Evolutionary conservation across 83 land plant species (phyloP).

Genomic region (Picea abies): DNA sequence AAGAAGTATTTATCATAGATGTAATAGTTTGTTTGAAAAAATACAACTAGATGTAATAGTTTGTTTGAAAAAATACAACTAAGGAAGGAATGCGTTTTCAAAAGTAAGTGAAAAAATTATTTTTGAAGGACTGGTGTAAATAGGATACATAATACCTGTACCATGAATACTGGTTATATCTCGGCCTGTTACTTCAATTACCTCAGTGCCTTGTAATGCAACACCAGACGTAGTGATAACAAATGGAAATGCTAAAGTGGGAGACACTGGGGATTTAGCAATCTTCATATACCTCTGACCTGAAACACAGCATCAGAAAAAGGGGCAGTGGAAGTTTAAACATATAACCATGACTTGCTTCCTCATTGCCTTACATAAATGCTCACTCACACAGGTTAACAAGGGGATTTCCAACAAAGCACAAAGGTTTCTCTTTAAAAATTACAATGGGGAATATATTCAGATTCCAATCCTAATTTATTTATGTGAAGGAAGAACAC

Average conservation of each 20-base stretch:
- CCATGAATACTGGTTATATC: slow-evolving; percentile 43
- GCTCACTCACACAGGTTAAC: background rate
- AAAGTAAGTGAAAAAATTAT: too few species aligned
- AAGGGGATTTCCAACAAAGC: background rate
- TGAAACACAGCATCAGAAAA: slow-evolving; percentile 21
- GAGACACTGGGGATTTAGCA: slow-evolving; percentile 68
- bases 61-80: too few species aligned
- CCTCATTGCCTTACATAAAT: background rate
- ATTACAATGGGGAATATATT: background rate
- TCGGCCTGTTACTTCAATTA: slow-evolving; percentile 32
- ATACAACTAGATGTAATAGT: too few species aligned
- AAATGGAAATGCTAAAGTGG: slow-evolving; percentile 56
- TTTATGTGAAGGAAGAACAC: background rate
- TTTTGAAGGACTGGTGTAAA: too few species aligned
- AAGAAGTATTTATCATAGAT: too few species aligned
- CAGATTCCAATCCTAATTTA: background rate
- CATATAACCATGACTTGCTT: background rate
- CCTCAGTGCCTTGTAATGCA: slow-evolving; percentile 33
- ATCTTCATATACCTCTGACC: slow-evolving; percentile 69
- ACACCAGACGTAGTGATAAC: slow-evolving; percentile 50
- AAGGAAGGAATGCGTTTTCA: too few species aligned
- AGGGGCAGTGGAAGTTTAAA: background rate
- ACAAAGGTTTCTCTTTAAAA: background rate
- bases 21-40: too few species aligned
- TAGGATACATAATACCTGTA: slow-evolving; percentile 29